These are phyloP conservation scores for Neofusicoccum kwambonambiense DNA, from an alignment of 2,329 filamentous ascomycete species.

Conservation along the genomic window DNA sequence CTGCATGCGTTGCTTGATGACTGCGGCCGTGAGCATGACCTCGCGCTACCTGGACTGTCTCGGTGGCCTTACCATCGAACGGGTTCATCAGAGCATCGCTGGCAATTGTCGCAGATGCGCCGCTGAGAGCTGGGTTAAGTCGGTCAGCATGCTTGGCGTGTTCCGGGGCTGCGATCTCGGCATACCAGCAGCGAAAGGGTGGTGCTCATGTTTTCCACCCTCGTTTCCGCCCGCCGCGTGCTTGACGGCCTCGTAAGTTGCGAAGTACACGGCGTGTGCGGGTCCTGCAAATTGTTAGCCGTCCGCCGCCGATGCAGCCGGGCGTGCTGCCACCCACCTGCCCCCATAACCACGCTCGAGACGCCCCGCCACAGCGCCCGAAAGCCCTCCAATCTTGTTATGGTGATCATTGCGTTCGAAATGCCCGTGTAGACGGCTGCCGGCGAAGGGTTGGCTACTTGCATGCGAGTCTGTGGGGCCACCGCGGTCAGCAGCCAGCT, in stretches of 20 bases:
- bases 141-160: constrained; percentile 29
- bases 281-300: constrained; percentile 62
- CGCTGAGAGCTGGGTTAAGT: constrained; percentile 70
- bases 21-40: constrained; percentile 49
- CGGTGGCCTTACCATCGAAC: constrained; percentile 74
- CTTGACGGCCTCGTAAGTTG: constrained; percentile 96
- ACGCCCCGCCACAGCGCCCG: constrained; percentile 93
- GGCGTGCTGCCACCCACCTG: constrained; percentile 57
- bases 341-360: constrained; percentile 92
- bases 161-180: constrained; percentile 19
- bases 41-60: not conserved
- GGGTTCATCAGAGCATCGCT: constrained; percentile 99
- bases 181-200: constrained; percentile 87
- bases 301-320: not conserved
- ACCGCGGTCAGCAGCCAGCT: not conserved
- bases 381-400: constrained; percentile 85
- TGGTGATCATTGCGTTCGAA: constrained; percentile 87
- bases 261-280: constrained; percentile 97
- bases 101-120: constrained; percentile 91
- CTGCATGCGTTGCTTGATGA: constrained; percentile 99
- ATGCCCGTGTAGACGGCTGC: constrained; percentile 84
- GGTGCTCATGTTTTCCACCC: constrained; percentile 80
- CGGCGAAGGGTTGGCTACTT: constrained; percentile 82
- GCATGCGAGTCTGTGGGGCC: constrained; percentile 81
- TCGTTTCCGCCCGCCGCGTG: constrained; percentile 92